phyloP scores from a whole-genome alignment of 73 alveolate genomes.

The Tetrahymena elliotti region DNA sequence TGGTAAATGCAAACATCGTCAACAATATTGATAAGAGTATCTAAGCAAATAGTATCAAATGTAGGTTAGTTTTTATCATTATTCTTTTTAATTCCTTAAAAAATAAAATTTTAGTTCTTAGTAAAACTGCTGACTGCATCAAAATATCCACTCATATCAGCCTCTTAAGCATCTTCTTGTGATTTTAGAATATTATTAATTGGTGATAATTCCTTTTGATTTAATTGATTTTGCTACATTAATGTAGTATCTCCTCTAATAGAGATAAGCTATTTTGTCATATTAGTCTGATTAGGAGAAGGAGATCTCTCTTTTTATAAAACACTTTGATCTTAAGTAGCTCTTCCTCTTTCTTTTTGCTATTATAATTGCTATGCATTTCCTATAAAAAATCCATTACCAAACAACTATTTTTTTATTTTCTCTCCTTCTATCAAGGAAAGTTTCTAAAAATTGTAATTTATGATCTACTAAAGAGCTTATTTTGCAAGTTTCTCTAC shows the following conservation, averaged over 20 bases:
- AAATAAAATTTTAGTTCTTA: conserved; percentile 49
- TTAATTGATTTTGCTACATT: neutral
- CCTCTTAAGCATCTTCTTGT: neutral
- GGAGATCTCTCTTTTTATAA: neutral
- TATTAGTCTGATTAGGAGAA: neutral
- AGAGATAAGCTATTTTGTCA: neutral
- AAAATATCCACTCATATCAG: conserved; percentile 3
- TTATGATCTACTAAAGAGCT: neutral
- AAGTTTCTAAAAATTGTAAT: neutral
- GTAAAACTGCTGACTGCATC: conserved; percentile 56
- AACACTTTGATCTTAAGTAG: neutral
- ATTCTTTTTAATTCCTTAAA: neutral
- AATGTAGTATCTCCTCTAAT: neutral
- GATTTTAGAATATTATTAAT: neutral
- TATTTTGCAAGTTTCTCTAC: neutral
- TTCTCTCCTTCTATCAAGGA: neutral
- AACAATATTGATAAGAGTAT: conserved; percentile 41
- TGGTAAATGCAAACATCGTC: conserved; percentile 56
- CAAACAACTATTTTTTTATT: neutral
- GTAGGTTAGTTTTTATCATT: conserved; percentile 1
- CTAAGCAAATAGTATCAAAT: neutral
- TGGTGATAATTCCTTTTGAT: neutral
- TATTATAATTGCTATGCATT: neutral
- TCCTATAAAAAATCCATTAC: neutral
- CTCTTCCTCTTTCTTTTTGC: neutral